phyloP scores from a whole-genome alignment of 2,329 filamentous ascomycete genomes.

The Biscogniauxia marginata region DNA sequence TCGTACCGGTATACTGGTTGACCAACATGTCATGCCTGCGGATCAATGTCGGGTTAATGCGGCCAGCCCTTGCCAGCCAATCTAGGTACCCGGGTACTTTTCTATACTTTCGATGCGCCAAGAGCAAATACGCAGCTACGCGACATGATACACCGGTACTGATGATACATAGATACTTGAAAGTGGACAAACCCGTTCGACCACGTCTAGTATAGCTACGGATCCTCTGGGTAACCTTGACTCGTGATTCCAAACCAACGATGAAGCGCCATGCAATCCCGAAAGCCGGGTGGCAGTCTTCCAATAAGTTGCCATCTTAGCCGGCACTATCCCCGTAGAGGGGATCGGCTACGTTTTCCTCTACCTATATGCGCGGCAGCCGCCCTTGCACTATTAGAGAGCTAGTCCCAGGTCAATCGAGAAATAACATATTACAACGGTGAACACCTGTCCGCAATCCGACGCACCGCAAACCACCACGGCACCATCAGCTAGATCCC shows the following conservation, averaged over 20 bases:
- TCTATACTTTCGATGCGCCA: not conserved
- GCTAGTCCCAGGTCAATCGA: not conserved
- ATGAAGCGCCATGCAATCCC: not conserved
- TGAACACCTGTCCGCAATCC: not conserved
- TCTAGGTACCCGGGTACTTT: not conserved
- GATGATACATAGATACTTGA: not conserved
- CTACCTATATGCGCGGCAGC: not conserved
- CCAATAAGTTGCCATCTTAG: not conserved
- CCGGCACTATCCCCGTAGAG: not conserved
- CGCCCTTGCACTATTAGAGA: not conserved
- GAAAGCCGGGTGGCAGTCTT: not conserved
- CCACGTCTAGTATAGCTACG: not conserved
- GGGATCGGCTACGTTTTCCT: not conserved
- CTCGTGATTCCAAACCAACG: not conserved
- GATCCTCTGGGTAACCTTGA: not conserved
- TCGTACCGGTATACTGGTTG: not conserved
- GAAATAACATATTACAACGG: not conserved
- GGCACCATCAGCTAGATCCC: not conserved
- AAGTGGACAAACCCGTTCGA: not conserved
- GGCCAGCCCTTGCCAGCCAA: not conserved
- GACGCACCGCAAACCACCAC: not conserved
- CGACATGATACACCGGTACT: too few relatives aligned
- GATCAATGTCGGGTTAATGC: not conserved
- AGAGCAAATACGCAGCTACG: not conserved
- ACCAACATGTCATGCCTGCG: not conserved